Evolutionary conservation across 495 filamentous ascomycete genomes (phyloP).

Genomic region (Penicillium desertorum): DNA sequence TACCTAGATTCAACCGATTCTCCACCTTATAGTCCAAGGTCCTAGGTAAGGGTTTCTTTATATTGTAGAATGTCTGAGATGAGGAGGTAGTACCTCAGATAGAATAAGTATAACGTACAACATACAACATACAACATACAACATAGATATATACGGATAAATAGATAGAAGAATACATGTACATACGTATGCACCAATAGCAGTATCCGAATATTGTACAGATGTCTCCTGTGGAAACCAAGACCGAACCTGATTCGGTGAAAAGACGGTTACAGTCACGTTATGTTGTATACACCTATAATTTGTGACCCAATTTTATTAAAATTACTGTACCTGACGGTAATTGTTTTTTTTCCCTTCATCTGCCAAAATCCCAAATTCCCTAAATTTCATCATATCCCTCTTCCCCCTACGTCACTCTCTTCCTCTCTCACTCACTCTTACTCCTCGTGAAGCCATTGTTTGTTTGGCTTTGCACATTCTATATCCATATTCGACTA

Average conservation of each 20-base stretch:
- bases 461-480: constrained; percentile 3
- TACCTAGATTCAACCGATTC: background rate
- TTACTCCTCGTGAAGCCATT: constrained; percentile 21
- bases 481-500: constrained; percentile 9
- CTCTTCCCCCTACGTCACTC: constrained; percentile 33
- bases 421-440: constrained; percentile 22
- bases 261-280: background rate
- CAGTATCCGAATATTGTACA: no score
- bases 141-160: no score
- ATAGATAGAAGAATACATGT: background rate
- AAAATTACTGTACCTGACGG: constrained; percentile 4
- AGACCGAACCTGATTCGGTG: background rate
- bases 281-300: background rate
- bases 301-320: background rate
- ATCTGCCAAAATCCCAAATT: constrained; percentile 11
- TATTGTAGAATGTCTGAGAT: background rate
- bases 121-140: no score
- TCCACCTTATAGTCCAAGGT: background rate
- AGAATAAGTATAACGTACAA: background rate
- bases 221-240: background rate
- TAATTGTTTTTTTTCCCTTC: constrained; percentile 6
- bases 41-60: background rate
- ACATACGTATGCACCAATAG: background rate
- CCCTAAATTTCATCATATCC: constrained; percentile 22
- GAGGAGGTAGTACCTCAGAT: no score